Percentiles rank a stretch among this genome's conserved stretches.
phyloP scores from a whole-genome alignment of 371 early-diverging fungal genomes.

The Mucor sp. region DNA sequence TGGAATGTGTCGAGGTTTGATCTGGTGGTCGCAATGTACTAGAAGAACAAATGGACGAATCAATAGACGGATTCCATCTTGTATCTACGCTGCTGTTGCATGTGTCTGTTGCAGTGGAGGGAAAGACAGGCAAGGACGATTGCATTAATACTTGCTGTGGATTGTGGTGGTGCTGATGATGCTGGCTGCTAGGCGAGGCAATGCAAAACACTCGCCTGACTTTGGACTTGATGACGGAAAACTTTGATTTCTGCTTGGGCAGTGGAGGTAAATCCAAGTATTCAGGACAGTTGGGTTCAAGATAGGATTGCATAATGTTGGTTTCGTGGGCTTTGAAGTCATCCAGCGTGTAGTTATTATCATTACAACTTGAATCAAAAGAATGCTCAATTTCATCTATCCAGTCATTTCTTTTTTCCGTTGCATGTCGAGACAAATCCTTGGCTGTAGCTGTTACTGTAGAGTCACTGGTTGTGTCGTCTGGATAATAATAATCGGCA shows the following conservation, averaged over 20 bases:
- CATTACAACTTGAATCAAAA: background rate
- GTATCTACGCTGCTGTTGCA: background rate
- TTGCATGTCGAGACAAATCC: background rate
- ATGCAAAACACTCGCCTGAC: slow-evolving; percentile 17
- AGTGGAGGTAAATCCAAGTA: background rate
- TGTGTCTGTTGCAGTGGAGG: slow-evolving; percentile 1
- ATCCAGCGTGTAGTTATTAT: background rate
- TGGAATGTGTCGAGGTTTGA: slow-evolving; percentile 1
- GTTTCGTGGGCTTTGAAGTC: slow-evolving; percentile 4
- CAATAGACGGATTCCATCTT: slow-evolving; percentile 11
- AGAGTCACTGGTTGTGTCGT: slow-evolving; percentile 2
- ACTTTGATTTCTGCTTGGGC: background rate
- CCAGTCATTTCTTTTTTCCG: slow-evolving; percentile 3
- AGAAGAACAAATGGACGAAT: slow-evolving; percentile 17
- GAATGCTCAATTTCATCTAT: slow-evolving; percentile 12
- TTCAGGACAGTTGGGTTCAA: slow-evolving; percentile 13
- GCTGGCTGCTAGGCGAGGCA: background rate
- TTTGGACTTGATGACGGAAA: slow-evolving; percentile 11
- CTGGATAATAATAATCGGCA: background rate
- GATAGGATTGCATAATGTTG: slow-evolving; percentile 18
- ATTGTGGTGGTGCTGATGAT: background rate
- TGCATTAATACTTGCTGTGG: background rate
- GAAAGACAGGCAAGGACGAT: background rate
- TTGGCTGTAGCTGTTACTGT: background rate
- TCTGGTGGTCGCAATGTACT: slow-evolving; percentile 1